Evolutionary conservation across 2,329 filamentous ascomycete genomes (phyloP).

Genomic region (Pyricularia grisea): DNA sequence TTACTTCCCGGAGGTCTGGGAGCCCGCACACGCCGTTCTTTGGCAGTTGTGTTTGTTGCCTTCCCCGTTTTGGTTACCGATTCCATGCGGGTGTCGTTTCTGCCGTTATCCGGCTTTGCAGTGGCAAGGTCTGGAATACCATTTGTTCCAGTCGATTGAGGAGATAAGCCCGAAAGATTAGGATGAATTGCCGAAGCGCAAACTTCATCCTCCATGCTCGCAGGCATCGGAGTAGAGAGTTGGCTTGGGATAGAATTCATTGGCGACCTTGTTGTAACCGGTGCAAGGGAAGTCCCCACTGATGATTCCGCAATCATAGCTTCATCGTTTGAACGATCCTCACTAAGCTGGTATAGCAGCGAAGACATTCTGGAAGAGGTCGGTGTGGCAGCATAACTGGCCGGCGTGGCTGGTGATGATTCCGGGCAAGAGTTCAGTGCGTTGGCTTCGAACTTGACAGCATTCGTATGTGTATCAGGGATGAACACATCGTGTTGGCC

Average conservation of each 20-base stretch:
- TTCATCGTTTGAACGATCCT: neutral
- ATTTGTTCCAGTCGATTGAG: neutral
- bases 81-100: neutral
- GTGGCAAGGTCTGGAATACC: neutral
- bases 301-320: neutral
- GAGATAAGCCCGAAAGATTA: neutral
- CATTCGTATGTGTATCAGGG: neutral
- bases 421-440: neutral
- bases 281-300: neutral
- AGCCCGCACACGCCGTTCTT: neutral
- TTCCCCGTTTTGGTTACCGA: neutral
- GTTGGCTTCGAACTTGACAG: neutral
- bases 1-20: neutral
- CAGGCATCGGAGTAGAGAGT: neutral
- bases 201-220: neutral
- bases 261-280: neutral
- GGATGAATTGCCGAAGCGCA: neutral
- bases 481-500: neutral
- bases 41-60: neutral
- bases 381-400: neutral
- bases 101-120: neutral
- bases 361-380: neutral
- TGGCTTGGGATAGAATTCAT: neutral
- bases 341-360: neutral
- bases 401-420: neutral